Percentiles rank a stretch among this genome's conserved stretches.
These are phyloP conservation scores for Dactylellina leptospora DNA, from an alignment of 2,329 filamentous ascomycete genomes.

Conservation along the genomic window DNA sequence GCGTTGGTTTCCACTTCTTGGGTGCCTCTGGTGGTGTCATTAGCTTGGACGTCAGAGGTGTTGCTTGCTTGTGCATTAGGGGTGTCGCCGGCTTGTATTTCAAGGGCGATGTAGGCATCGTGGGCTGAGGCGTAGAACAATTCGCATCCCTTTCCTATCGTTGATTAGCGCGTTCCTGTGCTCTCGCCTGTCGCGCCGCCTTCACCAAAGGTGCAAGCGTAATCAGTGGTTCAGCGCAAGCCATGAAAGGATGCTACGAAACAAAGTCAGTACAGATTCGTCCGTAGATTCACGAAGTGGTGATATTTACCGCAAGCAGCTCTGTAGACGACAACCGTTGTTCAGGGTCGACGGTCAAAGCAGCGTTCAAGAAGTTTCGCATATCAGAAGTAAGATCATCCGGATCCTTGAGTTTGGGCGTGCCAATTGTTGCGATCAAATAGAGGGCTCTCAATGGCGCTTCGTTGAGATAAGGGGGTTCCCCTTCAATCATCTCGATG, in stretches of 20 bases:
- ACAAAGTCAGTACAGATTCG: slow-evolving; percentile 52
- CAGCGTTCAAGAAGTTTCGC: slow-evolving; percentile 89
- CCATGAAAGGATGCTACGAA: slow-evolving; percentile 83
- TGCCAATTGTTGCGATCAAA: slow-evolving; percentile 96
- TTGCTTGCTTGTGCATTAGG: too few relatives aligned
- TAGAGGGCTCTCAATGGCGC: slow-evolving; percentile 91
- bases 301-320: slow-evolving; percentile 78
- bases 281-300: slow-evolving; percentile 49
- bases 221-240: slow-evolving; percentile 74
- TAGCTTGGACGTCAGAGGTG: too few relatives aligned
- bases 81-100: too few relatives aligned
- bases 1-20: too few relatives aligned
- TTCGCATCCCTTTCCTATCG: slow-evolving; percentile 25
- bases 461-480: slow-evolving; percentile 95
- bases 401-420: slow-evolving; percentile 92
- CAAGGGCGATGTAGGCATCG: too few relatives aligned
- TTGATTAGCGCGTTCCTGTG: slow-evolving; percentile 69
- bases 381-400: slow-evolving; percentile 82
- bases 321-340: slow-evolving; percentile 96
- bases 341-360: slow-evolving; percentile 94
- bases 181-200: slow-evolving; percentile 82
- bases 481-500: slow-evolving; percentile 99
- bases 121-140: too few relatives aligned
- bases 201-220: slow-evolving; percentile 87
- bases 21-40: too few relatives aligned